These are phyloP conservation scores for Citrullus colocynthis DNA, from an alignment of 306 rosid species.

Conservation along the genomic window DNA sequence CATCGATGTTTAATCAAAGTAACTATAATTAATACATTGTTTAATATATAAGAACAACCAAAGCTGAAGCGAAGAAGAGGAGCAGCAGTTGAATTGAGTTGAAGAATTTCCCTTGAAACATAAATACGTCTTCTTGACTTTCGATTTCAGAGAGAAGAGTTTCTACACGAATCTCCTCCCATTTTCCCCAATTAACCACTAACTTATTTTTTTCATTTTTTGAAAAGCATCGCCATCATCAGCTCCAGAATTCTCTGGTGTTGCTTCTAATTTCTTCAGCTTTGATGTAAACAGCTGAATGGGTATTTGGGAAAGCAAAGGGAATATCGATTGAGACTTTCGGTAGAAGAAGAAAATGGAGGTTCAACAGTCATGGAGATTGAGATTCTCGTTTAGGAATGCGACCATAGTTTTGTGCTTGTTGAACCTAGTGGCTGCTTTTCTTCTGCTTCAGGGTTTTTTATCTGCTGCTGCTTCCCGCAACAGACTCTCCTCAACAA, in stretches of 20 bases:
- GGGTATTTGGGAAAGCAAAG: background rate
- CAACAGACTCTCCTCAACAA: conserved; percentile 26
- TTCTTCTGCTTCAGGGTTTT: conserved; percentile 71
- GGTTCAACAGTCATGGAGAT: conserved; percentile 63
- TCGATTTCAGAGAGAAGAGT: background rate
- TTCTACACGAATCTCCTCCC: background rate
- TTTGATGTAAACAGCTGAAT: background rate
- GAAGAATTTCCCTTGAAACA: background rate
- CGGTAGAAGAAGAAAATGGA: conserved; percentile 36
- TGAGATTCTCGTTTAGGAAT: conserved; percentile 63
- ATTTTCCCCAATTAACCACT: background rate
- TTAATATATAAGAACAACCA: background rate
- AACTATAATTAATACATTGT: background rate
- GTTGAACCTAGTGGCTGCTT: conserved; percentile 43
- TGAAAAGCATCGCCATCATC: background rate
- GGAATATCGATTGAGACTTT: background rate
- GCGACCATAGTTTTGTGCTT: conserved; percentile 72
- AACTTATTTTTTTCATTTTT: background rate
- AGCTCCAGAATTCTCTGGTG: background rate
- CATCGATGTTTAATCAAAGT: background rate
- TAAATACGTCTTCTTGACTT: background rate
- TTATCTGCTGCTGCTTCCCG: conserved; percentile 54
- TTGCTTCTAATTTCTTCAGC: background rate
- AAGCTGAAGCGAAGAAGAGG: background rate
- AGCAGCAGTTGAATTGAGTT: background rate